A percentile compares a stretch with the other conserved stretches of the same genome.
These are phyloP conservation scores for Leptographium galeiforme DNA, from an alignment of 2,329 filamentous ascomycete genomes.

Conservation along the genomic window DNA sequence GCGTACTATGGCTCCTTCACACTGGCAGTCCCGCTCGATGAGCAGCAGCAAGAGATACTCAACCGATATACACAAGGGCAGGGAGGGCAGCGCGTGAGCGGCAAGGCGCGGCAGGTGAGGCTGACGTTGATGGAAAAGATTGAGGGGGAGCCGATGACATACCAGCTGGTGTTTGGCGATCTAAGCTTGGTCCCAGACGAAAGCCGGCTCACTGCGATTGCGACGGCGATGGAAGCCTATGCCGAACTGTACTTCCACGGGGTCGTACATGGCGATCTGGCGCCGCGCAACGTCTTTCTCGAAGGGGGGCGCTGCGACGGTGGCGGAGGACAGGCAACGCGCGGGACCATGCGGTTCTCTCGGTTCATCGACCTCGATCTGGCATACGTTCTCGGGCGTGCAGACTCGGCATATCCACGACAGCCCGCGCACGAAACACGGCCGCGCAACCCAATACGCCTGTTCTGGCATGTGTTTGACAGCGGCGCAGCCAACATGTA, in stretches of 20 bases:
- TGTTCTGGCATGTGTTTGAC: conserved; percentile 10
- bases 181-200: conserved; percentile 1
- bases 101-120: conserved; percentile 3
- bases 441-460: conserved; percentile 8
- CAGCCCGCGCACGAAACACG: conserved; percentile 3
- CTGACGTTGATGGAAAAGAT: conserved; percentile 7
- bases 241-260: conserved; percentile 8
- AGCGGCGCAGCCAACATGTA: conserved; percentile 9
- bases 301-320: background rate
- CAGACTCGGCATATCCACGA: background rate
- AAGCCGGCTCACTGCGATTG: conserved; percentile 5
- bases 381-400: conserved; percentile 6
- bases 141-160: conserved; percentile 5
- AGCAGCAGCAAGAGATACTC: conserved; percentile 1
- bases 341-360: background rate
- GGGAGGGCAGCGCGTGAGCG: too few relatives aligned
- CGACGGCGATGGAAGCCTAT: conserved; percentile 8
- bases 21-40: conserved; percentile 3
- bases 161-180: conserved; percentile 7
- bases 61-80: background rate
- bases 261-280: conserved; percentile 9
- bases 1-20: conserved; percentile 8
- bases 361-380: conserved; percentile 11
- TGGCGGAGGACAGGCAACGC: too few relatives aligned
- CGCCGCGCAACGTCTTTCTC: conserved; percentile 10